Conservation (phyloP, 805 yeast genomes). For the Danielia reshetovae region DNA sequence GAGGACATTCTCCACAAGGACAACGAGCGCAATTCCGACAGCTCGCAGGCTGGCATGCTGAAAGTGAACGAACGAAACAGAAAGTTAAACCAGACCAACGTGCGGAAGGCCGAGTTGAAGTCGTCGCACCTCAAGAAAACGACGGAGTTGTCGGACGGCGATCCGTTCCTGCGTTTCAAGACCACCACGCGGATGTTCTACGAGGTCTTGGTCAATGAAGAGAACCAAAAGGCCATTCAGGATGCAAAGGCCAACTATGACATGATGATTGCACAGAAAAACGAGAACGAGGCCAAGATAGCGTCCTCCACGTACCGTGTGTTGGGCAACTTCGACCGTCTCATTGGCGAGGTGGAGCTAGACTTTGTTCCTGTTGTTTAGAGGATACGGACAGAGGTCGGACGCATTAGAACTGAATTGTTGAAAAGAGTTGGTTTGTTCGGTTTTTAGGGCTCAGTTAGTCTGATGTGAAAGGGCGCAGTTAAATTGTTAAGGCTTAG, state of each 20-base stretch:
- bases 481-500: too few species aligned
- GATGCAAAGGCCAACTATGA: slow-evolving; percentile 48
- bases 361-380: slow-evolving; percentile 24
- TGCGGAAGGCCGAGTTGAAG: slow-evolving; percentile 74
- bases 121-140: slow-evolving; percentile 52
- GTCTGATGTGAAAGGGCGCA: too few species aligned
- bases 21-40: slow-evolving; percentile 29
- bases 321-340: slow-evolving; percentile 53
- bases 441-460: too few species aligned
- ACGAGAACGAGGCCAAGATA: slow-evolving; percentile 40
- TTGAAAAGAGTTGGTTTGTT: too few species aligned
- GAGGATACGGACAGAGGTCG: background rate
- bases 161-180: slow-evolving; percentile 88
- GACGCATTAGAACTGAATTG: background rate
- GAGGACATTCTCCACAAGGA: slow-evolving; percentile 42
- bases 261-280: slow-evolving; percentile 35
- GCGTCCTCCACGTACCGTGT: slow-evolving; percentile 53
- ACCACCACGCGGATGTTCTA: slow-evolving; percentile 86
- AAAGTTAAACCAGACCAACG: slow-evolving; percentile 68
- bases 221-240: slow-evolving; percentile 55
- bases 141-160: slow-evolving; percentile 45
- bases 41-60: slow-evolving; percentile 48
- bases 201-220: slow-evolving; percentile 50
- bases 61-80: slow-evolving; percentile 83
- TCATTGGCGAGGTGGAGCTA: slow-evolving; percentile 43